A percentile compares a stretch with the other conserved stretches of the same genome.
These are phyloP conservation scores for Trichoderma asperellum DNA, from an alignment of 2,329 filamentous ascomycete species.

Conservation along the genomic window DNA sequence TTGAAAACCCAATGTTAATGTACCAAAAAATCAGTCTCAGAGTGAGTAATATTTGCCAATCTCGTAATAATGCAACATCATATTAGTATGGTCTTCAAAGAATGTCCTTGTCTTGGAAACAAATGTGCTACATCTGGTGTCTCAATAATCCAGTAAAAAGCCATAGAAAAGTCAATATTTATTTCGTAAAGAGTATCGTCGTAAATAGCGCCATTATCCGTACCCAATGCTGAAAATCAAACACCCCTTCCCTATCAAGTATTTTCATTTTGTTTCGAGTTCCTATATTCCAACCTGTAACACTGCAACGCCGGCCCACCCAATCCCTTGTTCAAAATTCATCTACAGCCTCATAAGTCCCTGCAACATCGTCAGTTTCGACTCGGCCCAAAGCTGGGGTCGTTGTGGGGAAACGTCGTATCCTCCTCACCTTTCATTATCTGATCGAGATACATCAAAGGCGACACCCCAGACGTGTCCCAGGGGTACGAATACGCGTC, in stretches of 20 bases:
- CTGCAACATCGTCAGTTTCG: not conserved
- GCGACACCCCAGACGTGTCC: slow-evolving; percentile 13
- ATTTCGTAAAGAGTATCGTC: not conserved
- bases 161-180: not conserved
- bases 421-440: slow-evolving; percentile 26
- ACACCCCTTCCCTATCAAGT: not conserved
- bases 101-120: not conserved
- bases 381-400: not conserved
- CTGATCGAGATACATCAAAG: slow-evolving; percentile 20
- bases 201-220: not conserved
- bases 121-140: not conserved
- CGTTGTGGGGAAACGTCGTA: not conserved
- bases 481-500: slow-evolving; percentile 1
- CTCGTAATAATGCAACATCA: not conserved
- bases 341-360: not conserved
- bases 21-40: not conserved
- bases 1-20: not conserved
- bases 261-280: not conserved
- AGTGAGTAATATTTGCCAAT: not conserved
- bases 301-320: not conserved
- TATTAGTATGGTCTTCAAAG: not conserved
- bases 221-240: not conserved
- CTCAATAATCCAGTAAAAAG: not conserved
- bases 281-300: not conserved
- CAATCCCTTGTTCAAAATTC: not conserved